Conservation (phyloP, 805 yeast species). For the Saturnispora zaruensis region DNA sequence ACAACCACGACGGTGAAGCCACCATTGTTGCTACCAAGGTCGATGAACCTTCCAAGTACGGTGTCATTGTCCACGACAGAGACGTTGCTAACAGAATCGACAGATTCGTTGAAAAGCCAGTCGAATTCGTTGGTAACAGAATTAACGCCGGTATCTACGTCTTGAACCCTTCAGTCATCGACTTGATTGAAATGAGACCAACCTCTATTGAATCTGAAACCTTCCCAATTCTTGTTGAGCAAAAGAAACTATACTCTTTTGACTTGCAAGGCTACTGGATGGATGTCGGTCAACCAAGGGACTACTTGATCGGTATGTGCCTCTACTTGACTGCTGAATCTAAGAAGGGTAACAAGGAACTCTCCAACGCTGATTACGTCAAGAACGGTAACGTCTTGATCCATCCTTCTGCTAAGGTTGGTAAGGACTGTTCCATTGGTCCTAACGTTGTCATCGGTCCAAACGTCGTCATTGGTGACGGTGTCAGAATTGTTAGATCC, state of each 20-base stretch:
- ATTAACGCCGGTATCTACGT: conserved; percentile 98
- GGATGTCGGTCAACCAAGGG: conserved; percentile 99
- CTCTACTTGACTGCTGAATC: conserved; percentile 81
- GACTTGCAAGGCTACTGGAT: conserved; percentile 99
- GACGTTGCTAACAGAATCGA: conserved; percentile 92
- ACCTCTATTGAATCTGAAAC: conserved; percentile 99
- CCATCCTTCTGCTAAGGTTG: conserved; percentile 91
- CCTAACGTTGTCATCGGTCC: conserved; percentile 98
- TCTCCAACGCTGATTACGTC: conserved; percentile 56
- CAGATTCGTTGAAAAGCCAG: conserved; percentile 99
- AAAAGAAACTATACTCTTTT: conserved; percentile 82
- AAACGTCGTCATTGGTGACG: conserved; percentile 90
- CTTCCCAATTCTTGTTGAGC: conserved; percentile 91
- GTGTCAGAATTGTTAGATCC: conserved; percentile 96
- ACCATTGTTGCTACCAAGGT: conserved; percentile 99
- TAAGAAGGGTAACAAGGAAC: conserved; percentile 66
- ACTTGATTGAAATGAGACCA: conserved; percentile 94
- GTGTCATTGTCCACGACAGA: conserved; percentile 97
- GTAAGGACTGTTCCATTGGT: conserved; percentile 90
- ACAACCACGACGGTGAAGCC: conserved; percentile 93
- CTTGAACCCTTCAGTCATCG: conserved; percentile 94
- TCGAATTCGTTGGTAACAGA: conserved; percentile 98
- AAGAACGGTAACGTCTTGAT: conserved; percentile 89
- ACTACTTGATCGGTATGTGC: conserved; percentile 92
- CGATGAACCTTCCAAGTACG: conserved; percentile 98